phyloP scores from a whole-genome alignment of 176 grass and related monocot genomes.

The Guadua angustifolia region DNA sequence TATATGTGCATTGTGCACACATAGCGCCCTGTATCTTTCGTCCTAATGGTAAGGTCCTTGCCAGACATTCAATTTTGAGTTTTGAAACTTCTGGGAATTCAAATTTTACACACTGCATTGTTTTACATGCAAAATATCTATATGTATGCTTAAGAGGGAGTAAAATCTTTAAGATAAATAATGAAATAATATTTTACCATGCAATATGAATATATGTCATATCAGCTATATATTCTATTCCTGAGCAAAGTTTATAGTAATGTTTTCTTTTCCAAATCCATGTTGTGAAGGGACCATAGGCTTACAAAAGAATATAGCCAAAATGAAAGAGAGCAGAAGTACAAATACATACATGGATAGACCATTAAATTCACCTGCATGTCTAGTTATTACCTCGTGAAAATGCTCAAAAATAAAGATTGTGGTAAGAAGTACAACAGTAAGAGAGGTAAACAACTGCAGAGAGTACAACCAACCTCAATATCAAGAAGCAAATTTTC shows the following conservation, averaged over 20 bases:
- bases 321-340: neutral
- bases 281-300: neutral
- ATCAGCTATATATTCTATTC: neutral
- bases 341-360: neutral
- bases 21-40: neutral
- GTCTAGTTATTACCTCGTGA: neutral
- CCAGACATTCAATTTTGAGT: neutral
- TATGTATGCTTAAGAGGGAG: neutral
- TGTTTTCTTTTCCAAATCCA: neutral
- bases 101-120: neutral
- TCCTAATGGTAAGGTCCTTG: neutral
- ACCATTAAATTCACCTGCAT: neutral
- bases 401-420: constrained; percentile 24
- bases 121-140: neutral
- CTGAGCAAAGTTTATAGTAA: neutral
- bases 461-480: constrained; percentile 54
- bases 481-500: constrained; percentile 93
- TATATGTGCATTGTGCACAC: neutral
- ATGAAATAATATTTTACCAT: neutral
- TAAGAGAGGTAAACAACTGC: neutral
- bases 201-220: neutral
- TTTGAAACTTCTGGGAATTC: neutral
- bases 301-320: neutral
- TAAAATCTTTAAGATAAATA: neutral
- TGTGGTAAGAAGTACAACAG: neutral